Percentiles rank a stretch among this genome's conserved stretches.
phyloP scores from a whole-genome alignment of 768 basidiomycete genomes.

The Lactarius tabidus region DNA sequence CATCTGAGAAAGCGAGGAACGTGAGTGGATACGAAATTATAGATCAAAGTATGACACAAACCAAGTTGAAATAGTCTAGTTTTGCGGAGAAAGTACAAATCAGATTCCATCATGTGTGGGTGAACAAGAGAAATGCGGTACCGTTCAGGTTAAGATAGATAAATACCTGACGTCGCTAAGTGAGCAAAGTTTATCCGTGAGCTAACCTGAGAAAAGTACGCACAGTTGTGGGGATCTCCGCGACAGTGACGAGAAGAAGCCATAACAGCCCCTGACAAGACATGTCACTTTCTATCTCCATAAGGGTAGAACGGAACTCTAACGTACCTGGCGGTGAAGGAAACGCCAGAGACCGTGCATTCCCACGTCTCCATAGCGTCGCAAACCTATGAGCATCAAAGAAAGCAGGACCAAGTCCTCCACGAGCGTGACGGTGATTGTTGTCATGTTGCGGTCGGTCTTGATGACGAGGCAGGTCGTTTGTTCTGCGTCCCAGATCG shows the following conservation, averaged over 20 bases:
- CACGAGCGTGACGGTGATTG: slow-evolving; percentile 12
- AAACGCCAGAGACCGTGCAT: slow-evolving; percentile 21
- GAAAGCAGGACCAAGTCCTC: slow-evolving; percentile 14
- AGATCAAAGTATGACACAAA: background rate
- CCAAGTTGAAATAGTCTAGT: slow-evolving; percentile 14
- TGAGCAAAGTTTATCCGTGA: background rate
- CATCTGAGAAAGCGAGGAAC: slow-evolving; percentile 7
- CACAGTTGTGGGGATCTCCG: slow-evolving; percentile 21
- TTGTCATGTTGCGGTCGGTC: background rate
- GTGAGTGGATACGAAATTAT: background rate
- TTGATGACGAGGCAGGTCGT: slow-evolving; percentile 4
- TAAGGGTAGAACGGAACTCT: background rate
- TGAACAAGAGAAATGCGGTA: background rate
- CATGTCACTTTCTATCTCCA: background rate
- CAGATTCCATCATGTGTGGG: background rate
- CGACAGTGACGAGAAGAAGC: slow-evolving; percentile 18
- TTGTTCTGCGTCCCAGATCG: background rate
- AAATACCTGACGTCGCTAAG: slow-evolving; percentile 5
- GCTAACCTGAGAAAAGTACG: background rate
- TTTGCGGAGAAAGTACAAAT: background rate
- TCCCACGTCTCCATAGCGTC: slow-evolving; percentile 16
- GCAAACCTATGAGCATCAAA: slow-evolving; percentile 19
- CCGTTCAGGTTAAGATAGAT: slow-evolving; percentile 18
- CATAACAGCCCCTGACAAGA: slow-evolving; percentile 17
- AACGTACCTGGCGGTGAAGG: slow-evolving; percentile 19